These are phyloP conservation scores for Ophiognomonia clavigignenti-juglandacearum DNA, from an alignment of 2,329 filamentous ascomycete genomes.

Conservation along the genomic window DNA sequence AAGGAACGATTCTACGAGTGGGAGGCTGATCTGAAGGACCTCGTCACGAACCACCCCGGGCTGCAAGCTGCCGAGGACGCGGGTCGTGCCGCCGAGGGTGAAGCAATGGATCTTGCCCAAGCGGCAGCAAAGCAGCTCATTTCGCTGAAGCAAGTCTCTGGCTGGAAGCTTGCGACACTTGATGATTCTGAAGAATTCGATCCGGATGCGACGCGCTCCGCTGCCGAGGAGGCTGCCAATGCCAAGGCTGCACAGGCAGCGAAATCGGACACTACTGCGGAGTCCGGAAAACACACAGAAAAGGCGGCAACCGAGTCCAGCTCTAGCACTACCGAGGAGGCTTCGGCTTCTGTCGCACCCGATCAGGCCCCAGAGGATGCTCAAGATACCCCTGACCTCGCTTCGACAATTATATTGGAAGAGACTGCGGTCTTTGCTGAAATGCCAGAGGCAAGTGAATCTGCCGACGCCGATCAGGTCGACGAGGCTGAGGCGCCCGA, in stretches of 20 bases:
- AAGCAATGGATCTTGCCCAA: conserved; percentile 76
- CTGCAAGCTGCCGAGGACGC: conserved; percentile 64
- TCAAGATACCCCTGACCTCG: conserved; percentile 10
- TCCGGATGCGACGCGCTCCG: conserved; percentile 56
- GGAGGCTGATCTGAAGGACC: conserved; percentile 73
- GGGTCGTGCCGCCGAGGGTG: conserved; percentile 55
- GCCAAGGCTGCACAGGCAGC: conserved; percentile 32
- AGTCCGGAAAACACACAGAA: conserved; percentile 21
- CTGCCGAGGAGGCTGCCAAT: conserved; percentile 39
- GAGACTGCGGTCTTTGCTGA: conserved; percentile 28
- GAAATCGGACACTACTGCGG: conserved; percentile 20
- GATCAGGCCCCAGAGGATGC: conserved; percentile 6
- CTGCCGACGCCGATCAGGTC: conserved; percentile 19
- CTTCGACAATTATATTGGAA: conserved; percentile 22
- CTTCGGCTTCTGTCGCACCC: conserved; percentile 15
- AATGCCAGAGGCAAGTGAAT: conserved; percentile 19
- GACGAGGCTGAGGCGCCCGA: conserved; percentile 16
- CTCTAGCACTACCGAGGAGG: conserved; percentile 3
- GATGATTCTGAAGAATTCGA: conserved; percentile 79
- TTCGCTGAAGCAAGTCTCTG: conserved; percentile 75
- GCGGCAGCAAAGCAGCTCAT: conserved; percentile 74
- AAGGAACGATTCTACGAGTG: conserved; percentile 79
- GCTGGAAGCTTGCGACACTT: conserved; percentile 73
- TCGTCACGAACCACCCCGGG: conserved; percentile 69
- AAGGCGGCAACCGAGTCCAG: background rate